Evolutionary conservation across 2,329 filamentous ascomycete genomes (phyloP), one percentile per base, ranked within the genome.

Genomic region (Colletotrichum sp.): DNA sequence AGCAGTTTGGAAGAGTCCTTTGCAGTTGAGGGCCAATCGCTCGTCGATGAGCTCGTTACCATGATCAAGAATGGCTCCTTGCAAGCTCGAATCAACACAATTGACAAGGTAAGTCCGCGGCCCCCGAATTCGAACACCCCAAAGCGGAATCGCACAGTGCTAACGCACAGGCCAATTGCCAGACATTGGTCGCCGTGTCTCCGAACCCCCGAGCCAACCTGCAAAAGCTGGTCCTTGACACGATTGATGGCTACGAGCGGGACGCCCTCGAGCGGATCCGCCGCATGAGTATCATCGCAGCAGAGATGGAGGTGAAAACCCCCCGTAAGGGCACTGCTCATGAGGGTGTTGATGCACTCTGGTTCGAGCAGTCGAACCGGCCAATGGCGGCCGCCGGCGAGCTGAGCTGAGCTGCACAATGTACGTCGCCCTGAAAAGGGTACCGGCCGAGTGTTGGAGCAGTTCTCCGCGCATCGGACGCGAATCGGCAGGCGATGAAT

Each of bases 71-170:
- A 89, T 14, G 92, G 93, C 9, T 89, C 89, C 1, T 87, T 99
- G 13, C 89, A 96, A 78, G 96, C 95, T 9, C 91, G 95, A 32
- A 93, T 99, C 75, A 96, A 99, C 82, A 91, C 95, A 0, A 95
- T 98, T 75, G 94, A 97, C 79, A 90, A 92, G 82, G 92, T 93
- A 85, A 78, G 84, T 80, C 70, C 64, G 70, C 70, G 73, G 73
- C 32, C 26, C 21, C 57, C 43, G 64, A 24, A 30, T n/a, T 57
- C n/a, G 57, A 24, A 55, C 10, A 52, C 60, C 21, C 21, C 59
- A 21, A 72, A 65, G 18, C 34, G 43, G 24, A 68, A 21, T 39
- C 59, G 68, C 72, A 72, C 68, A 43, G 39, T 59, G 48, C 75
- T 77, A 43, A 77, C 65, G 75, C 72, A 69, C 48, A 65, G 24